These are phyloP conservation scores for Gomphus bonarii DNA, from an alignment of 1,284 basidiomycete genomes.

Conservation along the genomic window DNA sequence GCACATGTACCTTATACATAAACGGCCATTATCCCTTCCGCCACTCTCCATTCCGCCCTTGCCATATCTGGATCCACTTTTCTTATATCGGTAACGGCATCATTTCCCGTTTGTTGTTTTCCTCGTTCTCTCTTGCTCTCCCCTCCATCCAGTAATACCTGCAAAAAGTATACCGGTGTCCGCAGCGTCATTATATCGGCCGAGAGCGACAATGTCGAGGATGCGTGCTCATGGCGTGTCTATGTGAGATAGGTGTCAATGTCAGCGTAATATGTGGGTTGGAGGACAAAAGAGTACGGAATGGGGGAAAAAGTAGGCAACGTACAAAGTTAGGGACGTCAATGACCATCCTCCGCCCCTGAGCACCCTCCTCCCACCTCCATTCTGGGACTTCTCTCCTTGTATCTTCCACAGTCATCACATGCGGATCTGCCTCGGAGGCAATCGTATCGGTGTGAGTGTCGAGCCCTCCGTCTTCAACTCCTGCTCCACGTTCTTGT, in stretches of 20 bases:
- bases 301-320: neutral
- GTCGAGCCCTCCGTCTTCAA: neutral
- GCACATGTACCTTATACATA: constrained; percentile 23
- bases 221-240: constrained; percentile 2
- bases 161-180: constrained; percentile 7
- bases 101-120: neutral
- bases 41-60: constrained; percentile 52
- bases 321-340: constrained; percentile 44
- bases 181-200: constrained; percentile 10
- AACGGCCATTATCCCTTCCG: constrained; percentile 35
- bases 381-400: constrained; percentile 21
- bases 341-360: constrained; percentile 28
- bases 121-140: neutral
- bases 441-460: neutral
- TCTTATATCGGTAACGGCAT: neutral
- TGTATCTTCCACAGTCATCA: neutral
- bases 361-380: constrained; percentile 32
- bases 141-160: constrained; percentile 15
- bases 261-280: neutral
- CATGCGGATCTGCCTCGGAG: neutral
- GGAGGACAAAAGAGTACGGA: neutral
- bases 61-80: constrained; percentile 47
- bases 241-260: neutral
- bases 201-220: constrained; percentile 2
- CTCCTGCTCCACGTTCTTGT: neutral